Conservation (phyloP, 371 early-diverging fungal species). For the Mortierella sp. region DNA sequence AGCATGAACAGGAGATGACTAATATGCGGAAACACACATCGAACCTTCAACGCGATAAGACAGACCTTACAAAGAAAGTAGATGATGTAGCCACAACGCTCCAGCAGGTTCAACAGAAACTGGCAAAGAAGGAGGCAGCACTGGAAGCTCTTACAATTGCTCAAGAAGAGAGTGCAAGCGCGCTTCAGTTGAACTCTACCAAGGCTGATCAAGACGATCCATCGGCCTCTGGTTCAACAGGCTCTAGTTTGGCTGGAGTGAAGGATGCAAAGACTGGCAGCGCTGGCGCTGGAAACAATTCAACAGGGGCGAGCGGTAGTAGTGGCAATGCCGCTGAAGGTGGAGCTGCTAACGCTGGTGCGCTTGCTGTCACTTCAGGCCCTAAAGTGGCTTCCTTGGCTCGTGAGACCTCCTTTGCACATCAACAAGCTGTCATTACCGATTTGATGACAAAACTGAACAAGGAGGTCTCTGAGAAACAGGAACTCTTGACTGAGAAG, state of each 20-base stretch:
- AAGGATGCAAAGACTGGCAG: background rate
- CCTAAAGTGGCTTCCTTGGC: constrained; percentile 50
- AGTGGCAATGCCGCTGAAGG: constrained; percentile 9
- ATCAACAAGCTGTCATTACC: constrained; percentile 50
- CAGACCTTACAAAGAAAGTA: constrained; percentile 63
- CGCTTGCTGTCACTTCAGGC: constrained; percentile 1
- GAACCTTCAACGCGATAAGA: constrained; percentile 74
- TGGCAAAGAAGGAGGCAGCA: constrained; percentile 32
- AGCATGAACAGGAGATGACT: constrained; percentile 75
- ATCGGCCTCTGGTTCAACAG: background rate
- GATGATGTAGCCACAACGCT: constrained; percentile 64
- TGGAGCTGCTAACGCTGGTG: constrained; percentile 4
- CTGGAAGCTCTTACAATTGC: constrained; percentile 41
- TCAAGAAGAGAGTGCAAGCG: too few species aligned
- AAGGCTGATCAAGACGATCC: too few species aligned
- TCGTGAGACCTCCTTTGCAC: constrained; percentile 49
- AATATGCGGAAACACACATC: constrained; percentile 68
- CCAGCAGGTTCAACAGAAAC: constrained; percentile 23
- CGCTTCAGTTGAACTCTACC: background rate
- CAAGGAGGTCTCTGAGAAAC: constrained; percentile 38
- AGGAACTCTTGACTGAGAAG: constrained; percentile 33
- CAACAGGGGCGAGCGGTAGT: too few species aligned
- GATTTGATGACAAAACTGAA: constrained; percentile 43
- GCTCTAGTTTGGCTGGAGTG: constrained; percentile 4
- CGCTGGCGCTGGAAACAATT: too few species aligned